Base-by-base conservation (phyloP, 108 stramenopile species). In the Skeletonema tropicum region DNA sequence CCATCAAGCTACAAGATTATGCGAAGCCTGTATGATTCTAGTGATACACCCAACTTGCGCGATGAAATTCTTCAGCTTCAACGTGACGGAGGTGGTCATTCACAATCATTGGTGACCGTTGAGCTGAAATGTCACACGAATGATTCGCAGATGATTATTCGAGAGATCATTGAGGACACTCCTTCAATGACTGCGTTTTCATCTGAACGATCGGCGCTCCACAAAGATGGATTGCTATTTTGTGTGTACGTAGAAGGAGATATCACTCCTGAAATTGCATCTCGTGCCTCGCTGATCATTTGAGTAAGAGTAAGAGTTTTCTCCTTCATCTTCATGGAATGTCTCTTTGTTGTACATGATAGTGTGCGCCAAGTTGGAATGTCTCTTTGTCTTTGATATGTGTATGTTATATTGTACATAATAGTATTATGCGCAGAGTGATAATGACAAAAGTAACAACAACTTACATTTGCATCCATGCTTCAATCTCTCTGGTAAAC, bases 131-230 rank as follows among this genome's bases (percentile, higher is more conserved):
- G 87, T 57, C 64, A 66, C 9, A 63, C 74, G 9, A 41, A 29
- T 14, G 75, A 85, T 57, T 76, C 81, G 23, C 90, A 90, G 71
- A 52, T 88, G 36, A 76, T 71, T 29, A 88, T 88, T 72, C 80
- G 90, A 35, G 90, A 90, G 70, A 86, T 90, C 19, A 80, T 90
- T 32, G 90, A 90, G 63, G 90, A 90, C 60, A 87, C 70, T 48
- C 90, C 87, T 21, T 82, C 76, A 70, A 86, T 88, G 90, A 86
- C 87, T 2, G 90, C 90, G 0, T 88, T 86, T 69, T 88, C 87
- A 23, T 83, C 82, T 6, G 68, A 69, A 29, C 71, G 76, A 42
- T 88, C 87, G 19, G 90, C 90, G 0, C 57, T 90, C 2, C 58
- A 79, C 57, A 90, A 90, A 41, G 71, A 73, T 45, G 87, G 90